Evolutionary conservation across 352 stramenopile species (phyloP), one percentile per base, ranked within the genome.

Genomic region (Phytophthora multivora): DNA sequence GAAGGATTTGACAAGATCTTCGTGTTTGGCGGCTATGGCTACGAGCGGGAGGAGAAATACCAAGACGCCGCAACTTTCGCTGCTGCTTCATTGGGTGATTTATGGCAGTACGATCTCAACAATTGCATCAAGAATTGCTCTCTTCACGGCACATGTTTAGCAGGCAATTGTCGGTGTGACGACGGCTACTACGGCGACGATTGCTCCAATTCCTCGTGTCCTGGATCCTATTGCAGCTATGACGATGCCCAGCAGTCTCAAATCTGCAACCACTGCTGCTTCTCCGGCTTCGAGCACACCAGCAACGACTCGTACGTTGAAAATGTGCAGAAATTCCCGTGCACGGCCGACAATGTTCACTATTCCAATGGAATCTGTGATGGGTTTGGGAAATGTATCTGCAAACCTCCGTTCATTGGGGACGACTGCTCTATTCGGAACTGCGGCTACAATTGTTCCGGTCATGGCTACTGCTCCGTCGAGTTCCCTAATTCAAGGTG

Each of bases 171-270:
- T 52, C 76, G 83, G n/a, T 99, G 96, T 65, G 57, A 98, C 58
- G 87, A 96, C 49, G 97, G 96, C 12, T 99, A 97, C 69, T 99
- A 98, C 62, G 96, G 97, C n/a, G 61, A 90, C 2, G 97, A 99
- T 68, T 99, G 97, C 69, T 98, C 89, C 9, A 99, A 99, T 65
- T 88, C 84, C 16, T 79, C 91, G 6, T 99, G 96, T 59, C 95
- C 96, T 0, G 97, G 96, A 2, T 96, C 90, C 33, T 98, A 91
- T 26, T 99, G 97, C 61, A 70, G 80, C 23, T 98, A 98, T 71
- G 83, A 98, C 58, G 84, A 96, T 23, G 77, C 80, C 4, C 85
- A 61, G 3, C 79, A 95, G 48, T 54, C 54, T 16, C 93, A 98
- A 69, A 75, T 91, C 3, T 99, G 96, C 72, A 71, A 75, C 23